Evolutionary conservation across 2,329 filamentous ascomycete species (phyloP), one percentile per base, ranked within the genome.

Genomic region (Talaromyces sp.): DNA sequence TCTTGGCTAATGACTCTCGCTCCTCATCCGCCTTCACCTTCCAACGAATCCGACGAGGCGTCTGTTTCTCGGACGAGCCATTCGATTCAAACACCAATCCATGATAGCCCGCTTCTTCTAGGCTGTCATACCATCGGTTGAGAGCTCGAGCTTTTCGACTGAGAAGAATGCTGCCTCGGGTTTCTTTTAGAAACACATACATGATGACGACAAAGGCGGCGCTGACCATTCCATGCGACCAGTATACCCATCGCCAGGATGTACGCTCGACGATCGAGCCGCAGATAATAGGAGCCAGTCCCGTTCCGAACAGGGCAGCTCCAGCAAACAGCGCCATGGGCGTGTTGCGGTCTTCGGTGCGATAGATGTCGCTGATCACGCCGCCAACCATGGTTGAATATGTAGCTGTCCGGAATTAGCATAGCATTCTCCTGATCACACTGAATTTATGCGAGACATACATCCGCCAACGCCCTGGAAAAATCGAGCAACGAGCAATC

Each of bases 361-460:
- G 84, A 77, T 92, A 96, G 61, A 96, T 84, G 69, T 97, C 92
- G 56, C 89, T 88, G 46, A 97, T 88, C 3, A 97, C 89, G 3
- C 92, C 92, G n/a, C 92, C 92, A 0, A 96, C 88, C 82, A 96
- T 92, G 24, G 91, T 94, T 51, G 88, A 91, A 70, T 95, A 96
- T 0, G 83, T 86, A 35, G 71, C 75, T 77, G 41, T n/a, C 14
- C 4, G 19, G 48, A 3, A 29, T 52, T 52, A 52, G 26, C n/a
- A 51, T 52, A 52, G 26, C n/a, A 51, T 21, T 38, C 7, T 29
- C 27, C n/a, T 19, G 27, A 53, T 56, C 9, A 50, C 27, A 50
- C 11, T 1, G 19, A 43, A 32, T 43, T 17, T 8, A 14, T 11
- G 67, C 63, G 35, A 38, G 19, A 79, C 79, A 82, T 86, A 54